Evolutionary conservation across 1,139 yeast genomes (phyloP), one percentile per base, ranked within the genome.

Genomic region (Blastobotrys serpentis): DNA sequence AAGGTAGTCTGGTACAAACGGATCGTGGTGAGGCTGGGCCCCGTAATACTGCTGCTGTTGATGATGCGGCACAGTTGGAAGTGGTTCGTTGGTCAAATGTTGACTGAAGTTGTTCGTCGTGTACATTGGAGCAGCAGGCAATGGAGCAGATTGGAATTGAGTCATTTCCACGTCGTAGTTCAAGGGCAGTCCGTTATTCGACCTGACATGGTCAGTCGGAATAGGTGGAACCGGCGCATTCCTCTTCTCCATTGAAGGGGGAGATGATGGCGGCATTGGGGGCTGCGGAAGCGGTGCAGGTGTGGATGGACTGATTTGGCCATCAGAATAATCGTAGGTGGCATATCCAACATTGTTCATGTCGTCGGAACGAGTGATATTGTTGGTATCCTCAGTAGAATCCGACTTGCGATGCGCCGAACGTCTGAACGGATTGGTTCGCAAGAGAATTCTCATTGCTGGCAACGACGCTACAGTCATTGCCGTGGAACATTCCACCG

Each of bases 391-490:
- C 7, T 50, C 52, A 11, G 50, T 43, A 25, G 34, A 33, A 44
- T 49, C 44, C 13, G 52, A 30, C 46, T 52, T 50, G 42, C 48
- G 46, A 13, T 46, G 33, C 26, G n/a, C n/a, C n/a, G 37, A 32
- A 5, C 44, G 42, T 22, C 52, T 40, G 43, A 50, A 46, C 6
- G 52, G 44, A 30, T 41, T 26, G 16, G 47, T 44, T 46, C 52
- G 52, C 43, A 62, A 51, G 37, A 62, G 51, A 3, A 61, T 56
- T 44, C 63, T 51, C 54, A 63, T 49, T 8, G 65, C 57, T 14
- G 67, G 67, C 52, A 63, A 47, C 42, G 59, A 53, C 8, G 65
- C 66, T 2, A 63, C 66, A 16, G 56, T 54, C 57, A 61, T 57
- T 10, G 65, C 61, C 8, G 64, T 62, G 43, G 57, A 58, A 43